Evolutionary conservation across 1,284 basidiomycete genomes (phyloP).

Genomic region (Boletus sp.): DNA sequence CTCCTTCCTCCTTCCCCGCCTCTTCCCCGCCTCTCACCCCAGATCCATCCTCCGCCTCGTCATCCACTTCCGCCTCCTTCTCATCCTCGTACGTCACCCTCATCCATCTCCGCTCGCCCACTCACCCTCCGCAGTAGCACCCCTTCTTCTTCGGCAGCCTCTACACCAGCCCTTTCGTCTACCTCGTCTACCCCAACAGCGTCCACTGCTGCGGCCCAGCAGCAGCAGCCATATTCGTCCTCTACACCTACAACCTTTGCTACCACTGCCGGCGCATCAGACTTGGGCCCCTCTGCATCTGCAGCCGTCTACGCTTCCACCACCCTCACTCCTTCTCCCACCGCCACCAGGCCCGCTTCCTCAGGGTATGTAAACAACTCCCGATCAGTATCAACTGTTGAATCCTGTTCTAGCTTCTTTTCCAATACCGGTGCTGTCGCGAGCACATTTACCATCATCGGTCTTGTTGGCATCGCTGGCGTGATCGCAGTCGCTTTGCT

Average conservation of each 20-base stretch:
- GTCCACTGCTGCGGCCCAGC: neutral
- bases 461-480: slow-evolving; percentile 31
- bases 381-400: neutral
- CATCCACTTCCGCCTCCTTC: neutral
- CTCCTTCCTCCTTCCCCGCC: no score
- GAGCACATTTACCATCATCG: slow-evolving; percentile 40
- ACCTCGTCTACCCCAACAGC: neutral
- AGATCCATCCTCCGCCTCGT: neutral
- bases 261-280: neutral
- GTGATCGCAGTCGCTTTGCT: slow-evolving; percentile 27
- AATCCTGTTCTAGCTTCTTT: slow-evolving; percentile 39
- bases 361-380: slow-evolving; percentile 14
- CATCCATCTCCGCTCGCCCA: accelerated
- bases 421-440: slow-evolving; percentile 45
- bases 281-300: neutral
- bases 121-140: slow-evolving; percentile 4
- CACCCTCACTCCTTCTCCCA: slow-evolving; percentile 17
- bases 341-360: slow-evolving; percentile 17
- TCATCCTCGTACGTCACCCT: slow-evolving; percentile 10
- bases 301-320: neutral
- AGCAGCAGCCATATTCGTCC: slow-evolving; percentile 9
- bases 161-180: neutral
- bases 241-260: neutral
- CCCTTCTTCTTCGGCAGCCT: neutral
- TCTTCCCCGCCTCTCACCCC: neutral